Conservation (phyloP, 305 asterid species). For the Rubia tinctorum region DNA sequence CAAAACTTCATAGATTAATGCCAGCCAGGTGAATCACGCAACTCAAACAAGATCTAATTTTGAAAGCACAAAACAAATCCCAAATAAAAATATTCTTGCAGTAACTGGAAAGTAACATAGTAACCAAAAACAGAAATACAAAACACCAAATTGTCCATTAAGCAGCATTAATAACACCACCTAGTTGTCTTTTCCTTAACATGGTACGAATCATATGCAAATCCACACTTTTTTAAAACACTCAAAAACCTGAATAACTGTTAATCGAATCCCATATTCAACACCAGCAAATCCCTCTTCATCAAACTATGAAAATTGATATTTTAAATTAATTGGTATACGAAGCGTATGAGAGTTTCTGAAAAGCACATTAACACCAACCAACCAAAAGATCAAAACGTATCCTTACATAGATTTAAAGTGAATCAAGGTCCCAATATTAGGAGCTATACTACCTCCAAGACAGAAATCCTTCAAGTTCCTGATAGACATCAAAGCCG, state of each 20-base stretch:
- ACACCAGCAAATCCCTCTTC: not conserved
- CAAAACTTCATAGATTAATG: too few relatives aligned
- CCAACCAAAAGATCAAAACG: not conserved
- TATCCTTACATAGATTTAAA: constrained; percentile 63
- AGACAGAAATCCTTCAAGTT: constrained; percentile 72
- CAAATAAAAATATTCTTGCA: not conserved
- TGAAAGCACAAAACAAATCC: not conserved
- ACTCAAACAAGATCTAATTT: not conserved
- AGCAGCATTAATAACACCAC: not conserved
- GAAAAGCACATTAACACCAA: not conserved
- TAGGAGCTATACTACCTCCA: constrained; percentile 70
- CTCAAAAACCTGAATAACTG: not conserved
- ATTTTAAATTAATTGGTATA: too few relatives aligned
- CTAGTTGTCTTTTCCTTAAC: not conserved
- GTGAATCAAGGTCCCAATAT: constrained; percentile 54
- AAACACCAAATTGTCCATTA: not conserved
- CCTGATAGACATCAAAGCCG: constrained; percentile 49
- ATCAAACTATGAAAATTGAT: too few relatives aligned
- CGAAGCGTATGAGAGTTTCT: too few relatives aligned
- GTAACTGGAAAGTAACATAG: not conserved
- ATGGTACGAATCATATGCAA: not conserved
- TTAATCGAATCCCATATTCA: not conserved
- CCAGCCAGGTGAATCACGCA: not conserved
- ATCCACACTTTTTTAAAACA: not conserved
- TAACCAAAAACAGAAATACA: not conserved